Evolutionary conservation across 2,329 filamentous ascomycete genomes (phyloP), one percentile per base, ranked within the genome.

Genomic region (Volutella citrinella): DNA sequence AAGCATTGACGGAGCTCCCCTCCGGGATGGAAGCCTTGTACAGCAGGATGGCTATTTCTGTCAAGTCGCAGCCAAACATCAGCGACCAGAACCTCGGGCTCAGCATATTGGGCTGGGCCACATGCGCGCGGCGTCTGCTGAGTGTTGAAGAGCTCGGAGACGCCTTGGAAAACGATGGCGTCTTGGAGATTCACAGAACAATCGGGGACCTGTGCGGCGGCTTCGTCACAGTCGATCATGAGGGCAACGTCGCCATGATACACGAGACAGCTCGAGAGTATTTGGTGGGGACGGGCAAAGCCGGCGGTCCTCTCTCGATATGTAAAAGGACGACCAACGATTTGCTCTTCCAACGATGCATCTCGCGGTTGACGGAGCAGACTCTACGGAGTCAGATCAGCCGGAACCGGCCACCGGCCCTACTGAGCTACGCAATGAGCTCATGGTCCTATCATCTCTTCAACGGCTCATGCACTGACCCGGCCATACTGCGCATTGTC

Each of bases 201-300:
- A 55, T 64, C 17, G 18, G 30, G 3, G 38, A 54, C 8, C 32
- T 60, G 0, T 64, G 60, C 31, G 53, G 55, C 1, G 49, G 52
- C 0, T 60, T 64, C 29, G 36, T 61, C 3, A 30, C 54, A 3
- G 35, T 63, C 12, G 60, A 64, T 21, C 42, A 48, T 5, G 25
- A 34, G 3, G 49, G 38, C 3, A 49, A 49, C 4, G 43, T 62
- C 7, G 30, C 46, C 6, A 40, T 64, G 34, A 46, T 64, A 4
- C 62, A 65, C 28, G 44, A 63, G 22, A 61, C 61, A 1, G 60
- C 60, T 4, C 49, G 55, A 14, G 60, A 63, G 19, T 64, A 61
- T 33, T 32, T 64, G 7, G 25, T 52, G 4, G 30, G 36, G 17
- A 19, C 20, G n/a, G 14, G 11, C 11, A 19, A 14, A 1, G 35